Percentiles rank a stretch among this genome's conserved stretches.
phyloP scores from a whole-genome alignment of 176 grass and related monocot species.

The Hsuehochloa calcarea region DNA sequence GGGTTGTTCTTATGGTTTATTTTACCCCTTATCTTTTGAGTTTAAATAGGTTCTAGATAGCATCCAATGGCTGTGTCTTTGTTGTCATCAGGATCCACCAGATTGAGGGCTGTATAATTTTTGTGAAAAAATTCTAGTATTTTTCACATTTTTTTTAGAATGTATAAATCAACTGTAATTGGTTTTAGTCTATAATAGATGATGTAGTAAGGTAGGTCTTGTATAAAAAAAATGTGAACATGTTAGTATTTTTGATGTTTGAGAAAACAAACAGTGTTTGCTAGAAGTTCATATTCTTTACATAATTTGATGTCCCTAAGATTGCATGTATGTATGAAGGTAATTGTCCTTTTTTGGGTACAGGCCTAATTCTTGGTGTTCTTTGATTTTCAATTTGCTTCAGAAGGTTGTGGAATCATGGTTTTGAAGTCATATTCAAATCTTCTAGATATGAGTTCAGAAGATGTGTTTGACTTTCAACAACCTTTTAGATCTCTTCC shows the following conservation, averaged over 20 bases:
- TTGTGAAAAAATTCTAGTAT: neutral
- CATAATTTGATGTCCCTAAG: neutral
- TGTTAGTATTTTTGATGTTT: constrained; percentile 8
- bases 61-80: neutral
- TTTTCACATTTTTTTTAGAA: neutral
- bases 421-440: constrained; percentile 66
- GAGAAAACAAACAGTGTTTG: neutral
- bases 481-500: constrained; percentile 55
- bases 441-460: constrained; percentile 49
- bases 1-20: neutral
- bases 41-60: neutral
- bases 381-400: neutral
- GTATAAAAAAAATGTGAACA: neutral
- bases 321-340: neutral
- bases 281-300: neutral
- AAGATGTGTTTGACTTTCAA: constrained; percentile 45
- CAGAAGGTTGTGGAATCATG: constrained; percentile 41
- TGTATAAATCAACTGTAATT: neutral
- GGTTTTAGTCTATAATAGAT: neutral
- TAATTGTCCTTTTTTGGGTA: neutral
- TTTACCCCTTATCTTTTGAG: neutral
- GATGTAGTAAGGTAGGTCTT: neutral
- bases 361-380: constrained; percentile 22
- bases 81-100: neutral
- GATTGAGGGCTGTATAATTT: neutral